Conservation (phyloP, 2,329 filamentous ascomycete species). For the Diaporthe nobilis region DNA sequence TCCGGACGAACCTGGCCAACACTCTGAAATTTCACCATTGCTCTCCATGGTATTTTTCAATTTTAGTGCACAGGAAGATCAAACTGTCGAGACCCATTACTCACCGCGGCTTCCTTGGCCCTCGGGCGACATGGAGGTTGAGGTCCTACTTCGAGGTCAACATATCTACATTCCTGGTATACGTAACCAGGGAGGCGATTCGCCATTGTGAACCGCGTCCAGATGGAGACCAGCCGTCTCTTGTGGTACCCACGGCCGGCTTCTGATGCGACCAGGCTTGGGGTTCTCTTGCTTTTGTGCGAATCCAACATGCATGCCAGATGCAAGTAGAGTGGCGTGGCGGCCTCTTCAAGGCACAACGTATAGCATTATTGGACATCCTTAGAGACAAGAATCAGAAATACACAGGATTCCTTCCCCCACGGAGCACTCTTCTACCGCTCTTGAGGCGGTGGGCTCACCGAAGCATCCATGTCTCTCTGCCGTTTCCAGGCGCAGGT, state of each 20-base stretch:
- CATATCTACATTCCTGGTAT: conserved; percentile 54
- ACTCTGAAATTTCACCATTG: conserved; percentile 82
- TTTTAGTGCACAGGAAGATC: conserved; percentile 87
- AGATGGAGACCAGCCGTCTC: neutral
- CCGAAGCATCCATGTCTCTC: conserved; percentile 9
- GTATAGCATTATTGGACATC: neutral
- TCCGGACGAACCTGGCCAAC: conserved; percentile 73
- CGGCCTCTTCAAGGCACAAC: neutral
- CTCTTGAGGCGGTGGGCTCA: neutral
- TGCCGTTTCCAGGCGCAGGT: conserved; percentile 13
- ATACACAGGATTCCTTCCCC: neutral
- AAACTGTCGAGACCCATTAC: conserved; percentile 68
- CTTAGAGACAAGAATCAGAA: neutral
- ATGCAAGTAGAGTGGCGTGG: neutral
- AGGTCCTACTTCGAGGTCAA: conserved; percentile 80
- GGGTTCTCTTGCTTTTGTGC: conserved; percentile 1
- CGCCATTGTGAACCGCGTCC: neutral
- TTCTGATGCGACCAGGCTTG: neutral
- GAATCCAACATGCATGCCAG: neutral
- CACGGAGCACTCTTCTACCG: neutral
- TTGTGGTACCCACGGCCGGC: neutral
- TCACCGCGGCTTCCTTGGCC: conserved; percentile 75
- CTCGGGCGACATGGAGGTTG: conserved; percentile 68
- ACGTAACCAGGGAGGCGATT: neutral
- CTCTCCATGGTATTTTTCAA: conserved; percentile 80